Percentiles rank a stretch among this genome's conserved stretches.
phyloP scores from a whole-genome alignment of 2,329 filamentous ascomycete genomes.

The Penicillium sp. region DNA sequence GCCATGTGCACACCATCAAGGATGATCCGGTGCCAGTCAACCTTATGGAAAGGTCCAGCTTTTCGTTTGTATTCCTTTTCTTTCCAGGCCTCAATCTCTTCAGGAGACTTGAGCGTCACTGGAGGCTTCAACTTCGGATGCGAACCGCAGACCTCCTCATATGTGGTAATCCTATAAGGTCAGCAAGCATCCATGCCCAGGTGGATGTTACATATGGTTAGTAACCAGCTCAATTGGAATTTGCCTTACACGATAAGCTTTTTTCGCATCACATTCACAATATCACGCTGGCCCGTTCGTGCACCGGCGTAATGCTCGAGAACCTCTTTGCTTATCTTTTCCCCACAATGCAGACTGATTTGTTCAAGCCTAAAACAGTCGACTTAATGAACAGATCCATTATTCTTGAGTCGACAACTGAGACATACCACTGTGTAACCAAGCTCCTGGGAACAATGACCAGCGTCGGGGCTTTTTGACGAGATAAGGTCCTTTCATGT shows the following conservation, averaged over 20 bases:
- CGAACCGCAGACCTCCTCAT: constrained; percentile 30
- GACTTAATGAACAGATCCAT: background rate
- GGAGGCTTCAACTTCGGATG: constrained; percentile 24
- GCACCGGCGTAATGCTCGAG: constrained; percentile 20
- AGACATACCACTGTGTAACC: constrained; percentile 28
- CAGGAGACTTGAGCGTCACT: constrained; percentile 8
- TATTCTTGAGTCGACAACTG: background rate
- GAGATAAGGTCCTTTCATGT: constrained; percentile 23
- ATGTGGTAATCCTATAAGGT: constrained; percentile 31
- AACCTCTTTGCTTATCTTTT: constrained; percentile 9
- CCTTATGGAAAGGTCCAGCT: constrained; percentile 28
- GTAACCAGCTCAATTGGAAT: background rate
- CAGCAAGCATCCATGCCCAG: constrained; percentile 5
- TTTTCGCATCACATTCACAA: constrained; percentile 20
- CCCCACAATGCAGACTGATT: constrained; percentile 27
- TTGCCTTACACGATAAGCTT: background rate
- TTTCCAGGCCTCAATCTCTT: constrained; percentile 22
- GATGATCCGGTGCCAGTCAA: constrained; percentile 35
- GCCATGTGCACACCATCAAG: constrained; percentile 28
- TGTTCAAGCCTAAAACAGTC: constrained; percentile 21
- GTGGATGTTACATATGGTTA: too few relatives aligned
- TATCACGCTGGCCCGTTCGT: constrained; percentile 15
- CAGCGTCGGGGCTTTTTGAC: constrained; percentile 27
- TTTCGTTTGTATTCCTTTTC: constrained; percentile 12
- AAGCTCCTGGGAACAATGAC: constrained; percentile 32